Evolutionary conservation across 225 moss, liverwort and hornwort genomes (phyloP).

Genomic region (Sphagnum contortum): DNA sequence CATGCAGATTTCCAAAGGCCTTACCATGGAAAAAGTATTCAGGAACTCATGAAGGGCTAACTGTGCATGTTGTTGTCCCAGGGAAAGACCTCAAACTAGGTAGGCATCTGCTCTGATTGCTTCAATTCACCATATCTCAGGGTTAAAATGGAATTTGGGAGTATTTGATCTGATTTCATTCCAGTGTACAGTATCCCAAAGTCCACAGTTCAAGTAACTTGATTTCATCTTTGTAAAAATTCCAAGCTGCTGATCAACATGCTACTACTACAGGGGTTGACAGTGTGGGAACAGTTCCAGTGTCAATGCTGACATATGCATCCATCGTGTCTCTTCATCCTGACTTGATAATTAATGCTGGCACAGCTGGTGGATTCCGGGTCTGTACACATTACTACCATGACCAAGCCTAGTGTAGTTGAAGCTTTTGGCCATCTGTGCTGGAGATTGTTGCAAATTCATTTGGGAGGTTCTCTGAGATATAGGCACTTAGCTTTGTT

Average conservation of each 20-base stretch:
- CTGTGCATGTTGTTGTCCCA: constrained; percentile 63
- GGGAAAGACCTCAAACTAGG: constrained; percentile 65
- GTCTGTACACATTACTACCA: constrained; percentile 8
- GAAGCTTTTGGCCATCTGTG: too few relatives aligned
- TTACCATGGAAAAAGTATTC: constrained; percentile 73
- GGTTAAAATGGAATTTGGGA: too few relatives aligned
- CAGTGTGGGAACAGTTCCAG: constrained; percentile 84
- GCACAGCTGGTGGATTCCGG: constrained; percentile 92
- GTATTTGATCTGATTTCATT: too few relatives aligned
- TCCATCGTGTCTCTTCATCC: constrained; percentile 64
- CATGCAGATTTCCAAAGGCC: constrained; percentile 59
- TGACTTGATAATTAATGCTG: constrained; percentile 91
- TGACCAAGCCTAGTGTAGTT: neutral
- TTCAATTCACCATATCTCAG: too few relatives aligned
- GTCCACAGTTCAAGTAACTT: too few relatives aligned
- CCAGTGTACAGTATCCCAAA: too few relatives aligned
- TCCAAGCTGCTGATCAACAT: too few relatives aligned
- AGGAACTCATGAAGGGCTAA: constrained; percentile 37
- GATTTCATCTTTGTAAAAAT: too few relatives aligned
- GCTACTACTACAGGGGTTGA: constrained; percentile 50
- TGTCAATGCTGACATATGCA: constrained; percentile 62
- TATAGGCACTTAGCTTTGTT: too few relatives aligned
- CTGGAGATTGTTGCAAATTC: too few relatives aligned
- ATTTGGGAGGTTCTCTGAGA: too few relatives aligned
- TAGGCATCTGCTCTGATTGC: constrained; percentile 4